Conservation (phyloP, 345 rosid species). For the Lenwebbia sp. region DNA sequence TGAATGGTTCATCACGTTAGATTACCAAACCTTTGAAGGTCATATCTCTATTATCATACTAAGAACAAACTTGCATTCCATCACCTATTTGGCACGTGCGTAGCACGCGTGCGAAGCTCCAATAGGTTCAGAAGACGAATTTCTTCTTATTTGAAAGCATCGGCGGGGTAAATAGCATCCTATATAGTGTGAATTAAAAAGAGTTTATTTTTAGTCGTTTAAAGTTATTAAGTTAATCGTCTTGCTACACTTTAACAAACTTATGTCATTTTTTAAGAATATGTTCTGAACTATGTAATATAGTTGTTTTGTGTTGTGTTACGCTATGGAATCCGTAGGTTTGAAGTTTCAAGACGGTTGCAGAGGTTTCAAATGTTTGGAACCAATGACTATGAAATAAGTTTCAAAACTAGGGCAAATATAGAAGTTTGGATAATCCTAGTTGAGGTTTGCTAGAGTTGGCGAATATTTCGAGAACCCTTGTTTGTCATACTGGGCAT, state of each 20-base stretch:
- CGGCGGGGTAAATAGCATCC: too few relatives aligned
- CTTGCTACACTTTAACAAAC: not conserved
- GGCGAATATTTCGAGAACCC: too few relatives aligned
- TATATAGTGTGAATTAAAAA: too few relatives aligned
- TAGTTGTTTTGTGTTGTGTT: not conserved
- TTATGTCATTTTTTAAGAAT: not conserved
- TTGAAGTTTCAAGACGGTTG: not conserved
- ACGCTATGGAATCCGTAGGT: not conserved
- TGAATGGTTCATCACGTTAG: not conserved
- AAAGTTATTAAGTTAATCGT: not conserved
- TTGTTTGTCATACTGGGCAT: too few relatives aligned
- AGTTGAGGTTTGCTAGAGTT: too few relatives aligned
- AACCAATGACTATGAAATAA: not conserved
- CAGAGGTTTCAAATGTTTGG: not conserved
- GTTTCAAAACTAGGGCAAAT: not conserved
- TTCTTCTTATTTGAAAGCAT: not conserved
- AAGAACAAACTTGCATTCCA: not conserved
- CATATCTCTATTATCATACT: not conserved
- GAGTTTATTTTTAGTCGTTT: too few relatives aligned
- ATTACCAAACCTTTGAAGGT: not conserved
- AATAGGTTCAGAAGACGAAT: not conserved
- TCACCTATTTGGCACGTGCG: not conserved
- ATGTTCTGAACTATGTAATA: not conserved
- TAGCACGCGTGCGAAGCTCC: too few relatives aligned
- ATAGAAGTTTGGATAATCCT: not conserved